Evolutionary conservation across 345 rosid species (phyloP), one percentile per base, ranked within the genome.

Genomic region (Salix suchowensis): DNA sequence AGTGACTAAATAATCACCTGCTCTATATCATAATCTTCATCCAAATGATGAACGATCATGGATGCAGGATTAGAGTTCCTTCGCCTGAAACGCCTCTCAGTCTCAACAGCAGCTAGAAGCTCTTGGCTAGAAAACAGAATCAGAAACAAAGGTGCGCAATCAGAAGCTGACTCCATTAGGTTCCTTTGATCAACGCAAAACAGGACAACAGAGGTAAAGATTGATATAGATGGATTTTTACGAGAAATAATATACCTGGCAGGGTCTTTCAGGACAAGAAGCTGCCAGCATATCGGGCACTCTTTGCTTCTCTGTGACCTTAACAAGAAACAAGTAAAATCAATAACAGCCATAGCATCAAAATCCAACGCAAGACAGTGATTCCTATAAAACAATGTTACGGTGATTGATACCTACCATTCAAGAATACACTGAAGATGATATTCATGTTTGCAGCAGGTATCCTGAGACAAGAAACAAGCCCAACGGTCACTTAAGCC

Each of bases 281-380:
- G 78, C 76, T 87, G 98, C 97, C 96, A 95, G 76, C 96, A 95
- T 74, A 95, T 91, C 2, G 97, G 98, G 74, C 98, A 95, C 81
- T 92, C 97, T 77, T 89, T 86, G 90, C 98, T 92, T 89, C 98
- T 90, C 78, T 95, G 96, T 2, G 91, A 93, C 98, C 98, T 95
- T 82, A 73, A 60, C 10, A 68, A 78, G 67, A 74, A 78, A 42
- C 78, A 79, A 71, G 39, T 68, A 55, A 55, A 75, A 70, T 70
- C 28, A 34, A 34, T 32, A 67, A 9, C 2, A 44, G 5, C 6
- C 44, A n/a, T 2, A 32, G 13, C 48, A 48, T 19, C 62, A 54
- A 14, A 64, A 65, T 23, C 55, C 21, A 3, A 30, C 2, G 16
- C 68, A 75, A 34, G 5, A 13, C n/a, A 36, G 19, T 2, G 19